phyloP scores from a whole-genome alignment of 495 filamentous ascomycete genomes.

The Aspergillus kassunensis region DNA sequence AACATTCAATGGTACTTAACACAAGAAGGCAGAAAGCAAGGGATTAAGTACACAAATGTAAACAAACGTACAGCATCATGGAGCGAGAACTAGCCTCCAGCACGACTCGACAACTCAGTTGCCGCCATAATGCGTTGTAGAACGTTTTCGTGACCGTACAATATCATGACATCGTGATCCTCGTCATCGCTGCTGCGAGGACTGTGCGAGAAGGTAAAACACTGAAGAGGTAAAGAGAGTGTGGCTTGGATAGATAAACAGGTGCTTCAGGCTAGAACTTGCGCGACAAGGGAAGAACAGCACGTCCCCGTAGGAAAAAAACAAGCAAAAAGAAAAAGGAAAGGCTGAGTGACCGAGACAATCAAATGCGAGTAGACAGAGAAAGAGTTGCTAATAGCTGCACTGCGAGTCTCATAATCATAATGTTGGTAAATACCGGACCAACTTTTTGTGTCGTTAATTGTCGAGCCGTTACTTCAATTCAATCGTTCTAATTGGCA shows the following conservation, averaged over 20 bases:
- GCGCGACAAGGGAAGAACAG: constrained; percentile 16
- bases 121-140: constrained; percentile 19
- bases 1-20: constrained; percentile 13
- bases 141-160: constrained; percentile 41
- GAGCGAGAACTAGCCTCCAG: constrained; percentile 24
- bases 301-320: constrained; percentile 18
- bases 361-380: constrained; percentile 19
- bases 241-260: constrained; percentile 26
- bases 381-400: constrained; percentile 21
- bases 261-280: constrained; percentile 21
- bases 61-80: constrained; percentile 20
- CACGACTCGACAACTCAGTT: constrained; percentile 25
- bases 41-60: constrained; percentile 24
- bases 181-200: constrained; percentile 43
- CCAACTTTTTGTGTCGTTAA: constrained; percentile 18
- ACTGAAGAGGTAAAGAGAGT: constrained; percentile 30
- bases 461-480: constrained; percentile 17
- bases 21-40: constrained; percentile 14
- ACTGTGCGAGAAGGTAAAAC: constrained; percentile 43
- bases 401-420: constrained; percentile 26
- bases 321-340: constrained; percentile 12
- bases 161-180: constrained; percentile 48
- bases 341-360: constrained; percentile 13
- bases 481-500: constrained; percentile 60
- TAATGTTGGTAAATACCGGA: constrained; percentile 27